Conservation (phyloP, 164 flowering plant species). For the Kalanchoe fedtschenkoi region DNA sequence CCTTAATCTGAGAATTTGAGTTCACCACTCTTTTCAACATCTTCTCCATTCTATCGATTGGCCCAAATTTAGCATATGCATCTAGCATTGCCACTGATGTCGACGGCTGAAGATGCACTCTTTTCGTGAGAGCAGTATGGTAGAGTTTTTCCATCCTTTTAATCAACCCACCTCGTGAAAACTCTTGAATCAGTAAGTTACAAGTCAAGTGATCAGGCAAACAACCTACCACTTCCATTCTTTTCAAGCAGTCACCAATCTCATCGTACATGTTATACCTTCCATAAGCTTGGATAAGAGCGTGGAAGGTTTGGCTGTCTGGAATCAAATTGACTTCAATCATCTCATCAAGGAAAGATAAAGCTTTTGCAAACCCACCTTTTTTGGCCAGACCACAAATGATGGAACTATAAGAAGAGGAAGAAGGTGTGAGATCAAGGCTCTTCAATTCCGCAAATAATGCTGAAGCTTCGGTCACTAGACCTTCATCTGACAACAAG, state of each 20-base stretch:
- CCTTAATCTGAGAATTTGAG: slow-evolving; percentile 21
- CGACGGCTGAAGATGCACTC: slow-evolving; percentile 28
- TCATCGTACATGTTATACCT: slow-evolving; percentile 46
- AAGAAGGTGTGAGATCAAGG: slow-evolving; percentile 20
- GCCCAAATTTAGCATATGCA: slow-evolving; percentile 36
- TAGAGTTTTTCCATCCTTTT: slow-evolving; percentile 39
- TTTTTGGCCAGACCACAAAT: slow-evolving; percentile 35
- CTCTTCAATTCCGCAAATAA: slow-evolving; percentile 28
- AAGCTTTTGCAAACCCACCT: slow-evolving; percentile 35
- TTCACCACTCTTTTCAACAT: slow-evolving; percentile 23
- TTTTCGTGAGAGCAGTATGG: slow-evolving; percentile 21
- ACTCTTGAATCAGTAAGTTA: slow-evolving; percentile 43
- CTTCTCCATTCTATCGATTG: slow-evolving; percentile 44
- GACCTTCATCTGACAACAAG: slow-evolving; percentile 27
- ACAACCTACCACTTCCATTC: slow-evolving; percentile 41
- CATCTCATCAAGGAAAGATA: slow-evolving; percentile 30
- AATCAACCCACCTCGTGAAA: slow-evolving; percentile 41
- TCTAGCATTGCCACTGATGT: slow-evolving; percentile 54
- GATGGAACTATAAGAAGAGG: slow-evolving; percentile 28
- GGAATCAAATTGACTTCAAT: slow-evolving; percentile 21
- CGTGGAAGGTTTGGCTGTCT: slow-evolving; percentile 28
- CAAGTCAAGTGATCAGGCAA: slow-evolving; percentile 35
- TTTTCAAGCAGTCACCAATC: slow-evolving; percentile 36
- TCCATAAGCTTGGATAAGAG: slow-evolving; percentile 48
- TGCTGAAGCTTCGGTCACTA: slow-evolving; percentile 27